These are phyloP conservation scores for Senna siamea DNA, from an alignment of 306 rosid species.

Conservation along the genomic window DNA sequence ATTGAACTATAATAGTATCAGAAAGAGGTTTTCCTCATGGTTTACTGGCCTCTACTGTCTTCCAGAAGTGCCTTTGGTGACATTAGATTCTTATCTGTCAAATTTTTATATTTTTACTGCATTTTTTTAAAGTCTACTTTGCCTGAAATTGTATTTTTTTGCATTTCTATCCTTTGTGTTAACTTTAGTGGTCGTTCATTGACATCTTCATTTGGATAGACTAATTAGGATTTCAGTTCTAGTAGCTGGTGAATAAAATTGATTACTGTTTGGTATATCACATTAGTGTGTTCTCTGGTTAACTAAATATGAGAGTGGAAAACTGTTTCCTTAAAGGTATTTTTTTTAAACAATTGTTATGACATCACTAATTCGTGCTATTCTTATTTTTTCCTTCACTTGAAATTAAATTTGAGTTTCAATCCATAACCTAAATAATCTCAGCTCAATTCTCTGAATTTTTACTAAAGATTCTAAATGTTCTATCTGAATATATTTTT, in stretches of 20 bases:
- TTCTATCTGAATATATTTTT: background rate
- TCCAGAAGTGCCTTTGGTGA: background rate
- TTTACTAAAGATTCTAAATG: background rate
- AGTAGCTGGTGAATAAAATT: background rate
- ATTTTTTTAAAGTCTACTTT: background rate
- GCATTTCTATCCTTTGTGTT: background rate
- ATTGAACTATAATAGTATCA: background rate
- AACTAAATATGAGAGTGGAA: too few relatives aligned
- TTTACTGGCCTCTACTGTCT: background rate
- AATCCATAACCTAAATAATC: background rate
- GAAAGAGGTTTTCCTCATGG: background rate
- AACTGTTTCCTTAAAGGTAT: too few relatives aligned
- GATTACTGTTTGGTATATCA: background rate
- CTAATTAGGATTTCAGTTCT: conserved; percentile 3
- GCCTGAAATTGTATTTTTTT: background rate
- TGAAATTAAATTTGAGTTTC: background rate
- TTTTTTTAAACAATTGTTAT: background rate
- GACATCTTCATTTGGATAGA: conserved; percentile 7
- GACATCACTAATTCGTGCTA: background rate
- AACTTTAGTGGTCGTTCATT: conserved; percentile 5
- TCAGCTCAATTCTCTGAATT: background rate
- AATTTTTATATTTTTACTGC: background rate
- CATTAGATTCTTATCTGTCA: background rate
- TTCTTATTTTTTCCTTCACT: background rate
- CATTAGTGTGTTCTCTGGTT: too few relatives aligned